phyloP scores from a whole-genome alignment of 2,329 filamentous ascomycete species.

The Trichophyton equinum region DNA sequence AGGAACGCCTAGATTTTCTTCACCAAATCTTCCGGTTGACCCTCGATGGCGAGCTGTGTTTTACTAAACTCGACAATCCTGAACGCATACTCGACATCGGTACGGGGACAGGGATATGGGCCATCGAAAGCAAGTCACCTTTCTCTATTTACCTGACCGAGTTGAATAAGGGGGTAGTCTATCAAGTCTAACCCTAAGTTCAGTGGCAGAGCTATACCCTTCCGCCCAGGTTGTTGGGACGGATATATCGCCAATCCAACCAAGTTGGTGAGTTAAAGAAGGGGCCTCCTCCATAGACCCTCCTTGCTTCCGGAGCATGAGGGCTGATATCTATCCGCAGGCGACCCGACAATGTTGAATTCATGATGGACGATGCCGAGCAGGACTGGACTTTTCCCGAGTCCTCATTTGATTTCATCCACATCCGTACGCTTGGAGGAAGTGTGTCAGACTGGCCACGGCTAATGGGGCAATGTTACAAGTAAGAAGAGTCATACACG shows the following conservation, averaged over 20 bases:
- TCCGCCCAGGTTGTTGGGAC: conserved; percentile 11
- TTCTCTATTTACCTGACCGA: background rate
- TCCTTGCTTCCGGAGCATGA: background rate
- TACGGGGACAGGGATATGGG: conserved; percentile 23
- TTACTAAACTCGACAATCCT: conserved; percentile 19
- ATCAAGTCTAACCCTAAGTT: background rate
- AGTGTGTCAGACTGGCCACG: conserved; percentile 43
- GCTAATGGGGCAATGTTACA: conserved; percentile 38
- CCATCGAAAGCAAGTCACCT: conserved; percentile 9
- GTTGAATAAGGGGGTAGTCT: background rate
- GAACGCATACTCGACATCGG: conserved; percentile 23
- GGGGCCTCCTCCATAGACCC: background rate
- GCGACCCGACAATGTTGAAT: conserved; percentile 48
- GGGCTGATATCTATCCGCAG: conserved; percentile 16
- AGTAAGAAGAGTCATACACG: conserved; percentile 24
- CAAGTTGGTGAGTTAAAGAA: conserved; percentile 6
- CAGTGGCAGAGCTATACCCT: conserved; percentile 11
- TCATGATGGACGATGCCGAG: conserved; percentile 52
- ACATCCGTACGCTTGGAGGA: conserved; percentile 39
- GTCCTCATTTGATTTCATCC: conserved; percentile 43
- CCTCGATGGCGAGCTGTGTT: conserved; percentile 23
- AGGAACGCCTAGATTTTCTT: conserved; percentile 31
- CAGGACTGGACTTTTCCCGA: conserved; percentile 45
- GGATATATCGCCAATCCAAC: conserved; percentile 11
- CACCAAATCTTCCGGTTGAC: conserved; percentile 24